Evolutionary conservation across 345 rosid species (phyloP).

Genomic region (Eucalyptus curtisii): DNA sequence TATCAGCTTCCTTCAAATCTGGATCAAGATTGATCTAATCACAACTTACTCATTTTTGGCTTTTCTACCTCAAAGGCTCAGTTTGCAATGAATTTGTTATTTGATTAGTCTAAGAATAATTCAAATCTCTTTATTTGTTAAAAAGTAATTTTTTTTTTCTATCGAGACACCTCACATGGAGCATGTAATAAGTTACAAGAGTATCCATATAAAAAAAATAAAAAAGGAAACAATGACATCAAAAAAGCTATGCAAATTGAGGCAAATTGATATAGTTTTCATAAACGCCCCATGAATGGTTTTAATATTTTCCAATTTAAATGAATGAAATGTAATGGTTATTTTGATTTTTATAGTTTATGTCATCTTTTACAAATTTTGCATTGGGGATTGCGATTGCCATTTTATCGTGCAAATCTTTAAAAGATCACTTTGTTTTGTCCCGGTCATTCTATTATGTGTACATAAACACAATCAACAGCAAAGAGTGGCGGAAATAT

Average conservation of each 20-base stretch:
- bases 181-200: too few relatives aligned
- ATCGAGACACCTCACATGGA: neutral
- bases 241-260: too few relatives aligned
- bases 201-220: too few relatives aligned
- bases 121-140: neutral
- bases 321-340: neutral
- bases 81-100: neutral
- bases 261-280: neutral
- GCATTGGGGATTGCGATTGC: neutral
- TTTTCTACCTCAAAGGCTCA: neutral
- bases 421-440: neutral
- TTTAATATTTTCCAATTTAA: neutral
- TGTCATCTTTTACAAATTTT: neutral
- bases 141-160: neutral
- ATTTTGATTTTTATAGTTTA: neutral
- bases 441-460: neutral
- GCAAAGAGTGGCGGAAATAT: too few relatives aligned
- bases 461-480: neutral
- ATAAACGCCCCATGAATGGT: neutral
- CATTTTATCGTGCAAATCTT: neutral
- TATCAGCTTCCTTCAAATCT: neutral
- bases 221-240: accelerated
- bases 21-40: neutral
- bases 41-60: neutral
- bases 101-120: too few relatives aligned